Evolutionary conservation across 2,329 filamentous ascomycete genomes (phyloP).

Genomic region (Calonectria fujianensis): DNA sequence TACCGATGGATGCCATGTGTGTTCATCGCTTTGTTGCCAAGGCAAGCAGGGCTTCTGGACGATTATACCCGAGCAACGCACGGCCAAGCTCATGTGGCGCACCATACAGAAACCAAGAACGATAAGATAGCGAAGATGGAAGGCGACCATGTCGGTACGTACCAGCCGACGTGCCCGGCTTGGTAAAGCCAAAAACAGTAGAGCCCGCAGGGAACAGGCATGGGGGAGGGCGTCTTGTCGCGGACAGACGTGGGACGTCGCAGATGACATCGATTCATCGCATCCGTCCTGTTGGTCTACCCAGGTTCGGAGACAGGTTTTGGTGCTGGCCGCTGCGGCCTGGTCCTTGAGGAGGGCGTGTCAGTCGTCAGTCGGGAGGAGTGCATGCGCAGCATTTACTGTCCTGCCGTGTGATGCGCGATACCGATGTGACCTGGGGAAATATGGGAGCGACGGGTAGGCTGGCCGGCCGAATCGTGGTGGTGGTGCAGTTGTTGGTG

Average conservation of each 20-base stretch:
- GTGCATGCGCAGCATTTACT: slow-evolving; percentile 21
- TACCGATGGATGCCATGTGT: slow-evolving; percentile 27
- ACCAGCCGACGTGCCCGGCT: slow-evolving; percentile 30
- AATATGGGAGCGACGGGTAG: slow-evolving; percentile 16
- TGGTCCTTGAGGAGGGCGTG: slow-evolving; percentile 29
- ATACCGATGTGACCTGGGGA: slow-evolving; percentile 31
- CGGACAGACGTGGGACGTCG: slow-evolving; percentile 24
- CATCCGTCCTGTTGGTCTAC: slow-evolving; percentile 34
- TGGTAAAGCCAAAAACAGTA: slow-evolving; percentile 29
- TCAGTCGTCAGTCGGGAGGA: slow-evolving; percentile 17
- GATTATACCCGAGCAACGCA: slow-evolving; percentile 34
- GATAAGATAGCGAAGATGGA: slow-evolving; percentile 30
- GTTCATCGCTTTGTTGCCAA: slow-evolving; percentile 28
- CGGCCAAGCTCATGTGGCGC: slow-evolving; percentile 34
- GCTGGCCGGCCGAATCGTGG: slow-evolving; percentile 46
- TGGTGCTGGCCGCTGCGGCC: slow-evolving; percentile 24
- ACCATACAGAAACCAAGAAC: slow-evolving; percentile 23
- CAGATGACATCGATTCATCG: slow-evolving; percentile 39
- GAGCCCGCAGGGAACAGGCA: slow-evolving; percentile 25
- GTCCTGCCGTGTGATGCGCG: slow-evolving; percentile 35
- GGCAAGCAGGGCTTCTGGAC: slow-evolving; percentile 35
- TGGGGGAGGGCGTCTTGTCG: slow-evolving; percentile 30
- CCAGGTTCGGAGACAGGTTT: slow-evolving; percentile 29
- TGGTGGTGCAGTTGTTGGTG: slow-evolving; percentile 37
- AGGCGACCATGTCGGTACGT: slow-evolving; percentile 36